Base-by-base conservation (phyloP, 202 grass and related monocot species). In the Setaria viridis region DNA sequence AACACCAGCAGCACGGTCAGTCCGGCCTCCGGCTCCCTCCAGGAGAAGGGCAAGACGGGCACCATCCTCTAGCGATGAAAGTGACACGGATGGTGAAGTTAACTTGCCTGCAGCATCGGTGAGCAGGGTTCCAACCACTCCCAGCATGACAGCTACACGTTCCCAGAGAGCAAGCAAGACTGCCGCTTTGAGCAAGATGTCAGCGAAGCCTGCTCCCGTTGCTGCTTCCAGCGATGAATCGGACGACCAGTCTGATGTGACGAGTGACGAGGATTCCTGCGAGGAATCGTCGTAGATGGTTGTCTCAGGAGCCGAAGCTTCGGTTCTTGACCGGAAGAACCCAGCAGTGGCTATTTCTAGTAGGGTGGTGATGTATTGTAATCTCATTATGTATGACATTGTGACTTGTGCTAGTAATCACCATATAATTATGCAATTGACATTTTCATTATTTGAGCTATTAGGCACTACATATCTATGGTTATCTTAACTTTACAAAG, bases 151-250 rank as follows among this genome's bases (percentile, higher is more conserved):
- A 1, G 72, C 47, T 3, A 72, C 58, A 6, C 88, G 93, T 32
- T 77, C 88, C 45, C 91, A 96, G 72, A 94, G 96, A 84, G 88
- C 93, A 54, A 99, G 96, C 88, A 96, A 99, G 72, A 80, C 87
- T 17, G 92, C 86, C 5, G 91, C 93, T 21, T 68, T 99, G 87
- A 88, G 90, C 84, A 94, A 90, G 83, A 88, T 96, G 12, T 62
- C 87, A 20, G 73, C 82, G 47, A 93, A 90, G 41, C 78, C 85
- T 29, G 14, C 83, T 33, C 9, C 56, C 2, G 21, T 58, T 74
- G 30, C 64, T 70, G 80, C 68, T 80, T 82, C 91, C 33, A 84
- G 87, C 16, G 51, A 47, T n/a, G 79, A 94, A 12, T 67, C 77
- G 17, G 86, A 86, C 5, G 85, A 88, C 0, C 59, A 76, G 21